These are phyloP conservation scores for Annulohypoxylon truncatum DNA, from an alignment of 2,329 filamentous ascomycete species.

Conservation along the genomic window DNA sequence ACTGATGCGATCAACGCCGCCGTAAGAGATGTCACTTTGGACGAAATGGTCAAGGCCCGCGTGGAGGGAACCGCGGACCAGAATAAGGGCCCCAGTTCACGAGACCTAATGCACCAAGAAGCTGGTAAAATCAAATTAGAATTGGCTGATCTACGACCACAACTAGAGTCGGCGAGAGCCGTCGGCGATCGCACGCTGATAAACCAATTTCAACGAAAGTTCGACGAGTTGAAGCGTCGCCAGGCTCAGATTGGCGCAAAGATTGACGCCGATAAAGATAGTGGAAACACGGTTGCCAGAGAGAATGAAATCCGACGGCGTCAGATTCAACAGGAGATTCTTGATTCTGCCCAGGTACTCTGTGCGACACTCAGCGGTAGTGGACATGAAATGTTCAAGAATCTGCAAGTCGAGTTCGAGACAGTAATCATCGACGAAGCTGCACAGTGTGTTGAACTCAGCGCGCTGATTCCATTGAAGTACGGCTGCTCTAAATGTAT, in stretches of 20 bases:
- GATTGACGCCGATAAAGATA: constrained; percentile 89
- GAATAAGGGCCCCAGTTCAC: constrained; percentile 65
- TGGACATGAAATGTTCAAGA: constrained; percentile 97
- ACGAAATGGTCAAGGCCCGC: constrained; percentile 85
- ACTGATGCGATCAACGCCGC: constrained; percentile 91
- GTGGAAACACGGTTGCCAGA: constrained; percentile 81
- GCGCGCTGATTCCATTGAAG: constrained; percentile 94
- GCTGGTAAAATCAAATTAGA: constrained; percentile 79
- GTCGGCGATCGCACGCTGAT: constrained; percentile 60
- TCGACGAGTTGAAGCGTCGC: constrained; percentile 80
- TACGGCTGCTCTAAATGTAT: constrained; percentile 98
- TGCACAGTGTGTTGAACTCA: constrained; percentile 97
- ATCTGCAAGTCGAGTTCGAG: constrained; percentile 94
- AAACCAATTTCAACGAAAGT: constrained; percentile 76
- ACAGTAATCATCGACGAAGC: constrained; percentile 99
- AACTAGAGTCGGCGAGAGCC: constrained; percentile 74
- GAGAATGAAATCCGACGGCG: constrained; percentile 88
- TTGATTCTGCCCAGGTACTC: constrained; percentile 90
- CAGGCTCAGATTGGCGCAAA: constrained; percentile 81
- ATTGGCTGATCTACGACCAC: constrained; percentile 76
- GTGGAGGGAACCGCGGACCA: constrained; percentile 71
- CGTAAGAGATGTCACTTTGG: constrained; percentile 91
- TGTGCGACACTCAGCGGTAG: constrained; percentile 95
- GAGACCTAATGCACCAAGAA: constrained; percentile 71
- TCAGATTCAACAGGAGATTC: constrained; percentile 87